Evolutionary conservation across 805 yeast species (phyloP), one percentile per base, ranked within the genome.

Genomic region (Starmerella scarabaei): DNA sequence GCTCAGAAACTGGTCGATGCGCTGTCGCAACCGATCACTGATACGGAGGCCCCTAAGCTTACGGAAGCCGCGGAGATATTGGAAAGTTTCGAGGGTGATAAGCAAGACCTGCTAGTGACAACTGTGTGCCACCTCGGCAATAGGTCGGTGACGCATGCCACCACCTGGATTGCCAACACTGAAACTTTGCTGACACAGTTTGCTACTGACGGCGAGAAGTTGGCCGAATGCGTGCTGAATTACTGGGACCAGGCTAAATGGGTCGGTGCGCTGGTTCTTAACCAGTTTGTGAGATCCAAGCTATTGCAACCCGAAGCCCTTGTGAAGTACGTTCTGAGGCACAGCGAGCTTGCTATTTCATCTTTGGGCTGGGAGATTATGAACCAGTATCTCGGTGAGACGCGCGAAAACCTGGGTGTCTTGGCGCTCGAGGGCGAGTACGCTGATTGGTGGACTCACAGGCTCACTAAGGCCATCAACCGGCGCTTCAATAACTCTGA

Each of bases 81-180:
- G 9, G 59, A 53, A 53, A 53, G 31, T 8, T 32, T 31, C 17
- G 38, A 41, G 28, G 44, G 26, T 15, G 40, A 45, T 19, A 38
- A 36, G 1, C 26, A 29, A n/a, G 72, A 78, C 21, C 61, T 81
- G 14, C 59, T 84, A 12, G 68, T 78, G 52, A 88, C 82, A 53
- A 67, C 79, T 0, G 68, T 83, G 37, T 80, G 88, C 34, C 77
- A 77, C 50, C 77, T 84, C 42, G 96, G 97, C 12, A 78, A 84
- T 35, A 71, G 96, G 55, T 86, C 96, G 0, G 69, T 86, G 32
- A 82, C 88, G 0, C 85, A 80, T 52, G 76, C 78, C 29, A 72
- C 71, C 44, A 72, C 71, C 31, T 73, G 72, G 61, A 63, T 76
- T 33, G 60, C 57, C 26, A 66, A 65, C 30, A 53, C 68, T 5